Evolutionary conservation across 352 stramenopile species (phyloP).

Genomic region (Phytopythium boreale): DNA sequence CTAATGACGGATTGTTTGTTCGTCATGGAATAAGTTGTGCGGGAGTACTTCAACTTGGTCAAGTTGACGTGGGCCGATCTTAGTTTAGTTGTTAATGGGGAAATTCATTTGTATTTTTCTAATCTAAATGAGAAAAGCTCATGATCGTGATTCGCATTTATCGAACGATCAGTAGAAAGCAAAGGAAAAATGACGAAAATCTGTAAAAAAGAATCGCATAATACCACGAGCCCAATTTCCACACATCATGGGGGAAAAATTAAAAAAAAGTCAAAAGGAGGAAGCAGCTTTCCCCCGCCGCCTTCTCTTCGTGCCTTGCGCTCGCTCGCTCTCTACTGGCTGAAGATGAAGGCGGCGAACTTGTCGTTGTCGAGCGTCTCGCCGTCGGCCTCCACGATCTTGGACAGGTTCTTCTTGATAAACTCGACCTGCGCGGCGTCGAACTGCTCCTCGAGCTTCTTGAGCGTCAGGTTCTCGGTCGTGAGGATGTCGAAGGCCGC

Average conservation of each 20-base stretch:
- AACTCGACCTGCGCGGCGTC: constrained; percentile 71
- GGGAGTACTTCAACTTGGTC: background rate
- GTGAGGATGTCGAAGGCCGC: constrained; percentile 80
- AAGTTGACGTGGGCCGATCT: background rate
- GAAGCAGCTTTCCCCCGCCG: background rate
- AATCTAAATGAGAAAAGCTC: background rate
- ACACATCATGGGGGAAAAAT: background rate
- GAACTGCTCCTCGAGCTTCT: constrained; percentile 84
- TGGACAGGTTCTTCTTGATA: constrained; percentile 68
- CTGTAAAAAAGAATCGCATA: background rate
- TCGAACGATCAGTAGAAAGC: no score
- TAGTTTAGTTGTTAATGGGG: no score
- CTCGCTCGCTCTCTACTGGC: constrained; percentile 35
- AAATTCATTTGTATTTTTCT: no score
- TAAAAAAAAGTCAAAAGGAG: background rate
- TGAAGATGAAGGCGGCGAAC: constrained; percentile 82
- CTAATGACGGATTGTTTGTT: background rate
- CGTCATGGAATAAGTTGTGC: background rate
- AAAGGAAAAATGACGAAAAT: no score
- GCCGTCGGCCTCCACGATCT: constrained; percentile 49
- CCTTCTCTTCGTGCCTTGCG: background rate
- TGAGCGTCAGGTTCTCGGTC: constrained; percentile 64
- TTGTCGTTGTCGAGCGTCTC: constrained; percentile 67
- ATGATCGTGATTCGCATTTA: no score
- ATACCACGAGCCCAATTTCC: background rate